Conservation (phyloP, 169 alveolate species). For the Babesia bigemina region DNA sequence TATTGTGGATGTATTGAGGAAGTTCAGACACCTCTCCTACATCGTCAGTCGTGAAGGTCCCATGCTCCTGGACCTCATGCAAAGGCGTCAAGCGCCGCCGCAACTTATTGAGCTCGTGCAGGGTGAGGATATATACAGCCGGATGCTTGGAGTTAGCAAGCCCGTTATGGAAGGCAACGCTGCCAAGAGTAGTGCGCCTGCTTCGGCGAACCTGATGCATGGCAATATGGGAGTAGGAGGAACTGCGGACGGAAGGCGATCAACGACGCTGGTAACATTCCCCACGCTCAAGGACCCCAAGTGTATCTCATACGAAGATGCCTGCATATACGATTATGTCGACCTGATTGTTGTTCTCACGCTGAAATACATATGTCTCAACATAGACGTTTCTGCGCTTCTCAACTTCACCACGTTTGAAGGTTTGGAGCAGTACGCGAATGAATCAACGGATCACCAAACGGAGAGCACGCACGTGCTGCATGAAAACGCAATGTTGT, state of each 20-base stretch:
- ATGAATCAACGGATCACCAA: conserved; percentile 2
- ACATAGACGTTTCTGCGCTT: conserved; percentile 41
- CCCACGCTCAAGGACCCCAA: conserved; percentile 53
- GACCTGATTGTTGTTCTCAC: conserved; percentile 57
- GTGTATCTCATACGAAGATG: conserved; percentile 50
- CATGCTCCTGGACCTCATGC: conserved; percentile 60
- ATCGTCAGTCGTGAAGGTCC: conserved; percentile 69
- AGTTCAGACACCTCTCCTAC: conserved; percentile 59
- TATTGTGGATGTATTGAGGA: conserved; percentile 42
- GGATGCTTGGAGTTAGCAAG: not conserved
- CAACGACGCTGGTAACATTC: conserved; percentile 15
- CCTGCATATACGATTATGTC: conserved; percentile 62
- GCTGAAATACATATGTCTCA: conserved; percentile 62
- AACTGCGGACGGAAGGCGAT: not conserved
- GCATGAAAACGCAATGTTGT: conserved; percentile 57
- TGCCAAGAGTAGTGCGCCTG: not conserved
- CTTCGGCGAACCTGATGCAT: not conserved
- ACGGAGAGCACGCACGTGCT: not conserved
- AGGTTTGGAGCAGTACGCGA: conserved; percentile 28
- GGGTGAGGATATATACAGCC: conserved; percentile 29
- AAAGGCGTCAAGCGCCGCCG: conserved; percentile 57
- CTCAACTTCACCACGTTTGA: conserved; percentile 40
- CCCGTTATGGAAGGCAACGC: not conserved
- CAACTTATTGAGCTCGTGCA: conserved; percentile 47
- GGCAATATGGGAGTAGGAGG: not conserved